Percentiles rank a stretch among this genome's conserved stretches.
These are phyloP conservation scores for Oryza brachyantha DNA, from an alignment of 176 grass and related monocot genomes.

Conservation along the genomic window DNA sequence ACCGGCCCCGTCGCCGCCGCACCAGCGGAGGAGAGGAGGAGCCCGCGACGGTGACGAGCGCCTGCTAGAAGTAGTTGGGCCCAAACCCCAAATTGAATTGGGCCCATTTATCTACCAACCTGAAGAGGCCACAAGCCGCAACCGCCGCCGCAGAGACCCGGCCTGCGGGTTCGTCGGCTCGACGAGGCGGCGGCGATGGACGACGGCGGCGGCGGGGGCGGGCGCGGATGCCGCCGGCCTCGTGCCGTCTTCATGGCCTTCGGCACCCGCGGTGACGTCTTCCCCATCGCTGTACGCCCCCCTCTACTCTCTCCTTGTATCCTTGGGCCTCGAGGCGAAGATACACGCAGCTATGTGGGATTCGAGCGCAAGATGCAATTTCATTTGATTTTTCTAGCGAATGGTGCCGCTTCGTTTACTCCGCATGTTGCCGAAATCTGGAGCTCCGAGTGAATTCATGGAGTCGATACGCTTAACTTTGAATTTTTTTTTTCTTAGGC, in stretches of 20 bases:
- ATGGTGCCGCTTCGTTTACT: not conserved
- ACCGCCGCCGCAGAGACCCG: not conserved
- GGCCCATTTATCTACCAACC: not conserved
- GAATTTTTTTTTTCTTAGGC: slow-evolving; percentile 19
- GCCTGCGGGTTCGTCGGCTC: not conserved
- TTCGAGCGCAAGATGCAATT: slow-evolving; percentile 7
- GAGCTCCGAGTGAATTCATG: not conserved
- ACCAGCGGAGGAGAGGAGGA: too few species aligned
- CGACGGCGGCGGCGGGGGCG: not conserved
- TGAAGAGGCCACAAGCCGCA: not conserved
- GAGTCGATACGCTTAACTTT: not conserved
- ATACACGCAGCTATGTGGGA: too few species aligned
- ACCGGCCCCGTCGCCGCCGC: too few species aligned
- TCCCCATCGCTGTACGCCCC: slow-evolving; percentile 66
- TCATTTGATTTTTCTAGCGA: slow-evolving; percentile 2
- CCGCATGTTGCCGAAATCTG: too few species aligned
- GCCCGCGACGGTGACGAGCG: too few species aligned
- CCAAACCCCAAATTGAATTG: not conserved
- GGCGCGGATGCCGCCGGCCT: slow-evolving; percentile 29
- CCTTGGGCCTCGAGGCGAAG: too few species aligned
- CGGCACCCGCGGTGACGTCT: slow-evolving; percentile 82
- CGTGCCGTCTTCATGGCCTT: slow-evolving; percentile 87
- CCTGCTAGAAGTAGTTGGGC: not conserved
- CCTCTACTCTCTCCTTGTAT: not conserved
- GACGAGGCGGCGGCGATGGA: slow-evolving; percentile 27